Percentiles rank a stretch among this genome's conserved stretches.
phyloP scores from a whole-genome alignment of 495 filamentous ascomycete species.

The Parachaetomium inaequale region DNA sequence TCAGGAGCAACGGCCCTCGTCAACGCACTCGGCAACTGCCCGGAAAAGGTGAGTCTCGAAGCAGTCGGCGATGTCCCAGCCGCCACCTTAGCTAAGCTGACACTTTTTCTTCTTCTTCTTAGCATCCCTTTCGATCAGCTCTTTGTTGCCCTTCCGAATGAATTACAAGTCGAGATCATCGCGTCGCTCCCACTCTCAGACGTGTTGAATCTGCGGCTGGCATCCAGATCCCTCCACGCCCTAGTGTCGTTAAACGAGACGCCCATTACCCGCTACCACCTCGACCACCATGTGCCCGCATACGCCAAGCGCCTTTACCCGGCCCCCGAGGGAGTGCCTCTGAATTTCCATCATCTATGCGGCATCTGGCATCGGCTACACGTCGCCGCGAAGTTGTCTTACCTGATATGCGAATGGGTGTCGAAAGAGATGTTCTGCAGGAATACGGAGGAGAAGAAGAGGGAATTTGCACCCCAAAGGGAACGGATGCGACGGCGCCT shows the following conservation, averaged over 20 bases:
- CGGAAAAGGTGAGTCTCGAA: constrained; percentile 24
- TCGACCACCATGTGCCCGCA: constrained; percentile 49
- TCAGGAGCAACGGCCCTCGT: constrained; percentile 21
- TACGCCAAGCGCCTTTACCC: constrained; percentile 54
- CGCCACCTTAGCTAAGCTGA: constrained; percentile 10
- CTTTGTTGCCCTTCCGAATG: constrained; percentile 50
- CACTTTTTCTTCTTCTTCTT: neutral
- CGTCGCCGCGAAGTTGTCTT: constrained; percentile 52
- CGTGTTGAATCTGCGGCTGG: constrained; percentile 49
- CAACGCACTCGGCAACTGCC: constrained; percentile 16
- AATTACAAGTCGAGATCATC: constrained; percentile 55
- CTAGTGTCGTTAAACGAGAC: constrained; percentile 55
- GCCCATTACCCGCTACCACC: constrained; percentile 53
- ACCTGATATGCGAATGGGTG: constrained; percentile 53
- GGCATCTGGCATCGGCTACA: constrained; percentile 57
- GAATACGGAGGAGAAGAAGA: constrained; percentile 45
- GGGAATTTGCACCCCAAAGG: constrained; percentile 51
- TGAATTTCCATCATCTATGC: constrained; percentile 55
- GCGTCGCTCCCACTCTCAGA: constrained; percentile 52
- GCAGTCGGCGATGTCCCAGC: neutral
- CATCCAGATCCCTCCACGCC: constrained; percentile 51
- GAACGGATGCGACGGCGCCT: constrained; percentile 55
- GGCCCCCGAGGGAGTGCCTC: constrained; percentile 35
- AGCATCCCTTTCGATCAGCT: constrained; percentile 46
- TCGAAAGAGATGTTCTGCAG: constrained; percentile 54